These are phyloP conservation scores for Ogataea salicorniae DNA, from an alignment of 805 yeast species.

Conservation along the genomic window DNA sequence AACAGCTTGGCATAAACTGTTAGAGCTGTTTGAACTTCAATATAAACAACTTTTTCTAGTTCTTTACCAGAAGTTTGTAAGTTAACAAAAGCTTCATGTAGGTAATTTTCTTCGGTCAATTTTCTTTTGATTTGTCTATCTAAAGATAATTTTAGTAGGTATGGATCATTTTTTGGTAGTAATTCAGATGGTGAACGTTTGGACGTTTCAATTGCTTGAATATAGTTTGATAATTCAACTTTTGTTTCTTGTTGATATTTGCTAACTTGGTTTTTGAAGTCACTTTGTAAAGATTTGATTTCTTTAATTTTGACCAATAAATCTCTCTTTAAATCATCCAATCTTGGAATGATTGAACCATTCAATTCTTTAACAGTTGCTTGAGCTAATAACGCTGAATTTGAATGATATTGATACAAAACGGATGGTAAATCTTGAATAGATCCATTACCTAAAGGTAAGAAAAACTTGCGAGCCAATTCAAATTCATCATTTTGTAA, in stretches of 20 bases:
- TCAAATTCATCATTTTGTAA: conserved; percentile 31
- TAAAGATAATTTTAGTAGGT: conserved; percentile 60
- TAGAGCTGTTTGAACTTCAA: conserved; percentile 80
- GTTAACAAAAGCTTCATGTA: conserved; percentile 85
- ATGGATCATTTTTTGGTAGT: conserved; percentile 70
- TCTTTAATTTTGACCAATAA: conserved; percentile 80
- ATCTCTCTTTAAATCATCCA: conserved; percentile 69
- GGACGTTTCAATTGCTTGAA: conserved; percentile 61
- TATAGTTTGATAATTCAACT: conserved; percentile 45
- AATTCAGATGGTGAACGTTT: conserved; percentile 41
- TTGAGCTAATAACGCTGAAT: conserved; percentile 54
- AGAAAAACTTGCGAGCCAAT: conserved; percentile 46
- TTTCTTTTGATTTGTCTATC: conserved; percentile 78
- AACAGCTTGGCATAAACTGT: conserved; percentile 65
- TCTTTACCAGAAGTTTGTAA: conserved; percentile 85
- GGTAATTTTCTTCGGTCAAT: conserved; percentile 74
- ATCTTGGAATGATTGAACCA: conserved; percentile 56
- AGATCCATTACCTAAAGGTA: conserved; percentile 75
- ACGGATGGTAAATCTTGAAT: conserved; percentile 77
- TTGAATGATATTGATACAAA: conserved; percentile 49
- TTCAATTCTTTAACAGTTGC: conserved; percentile 56
- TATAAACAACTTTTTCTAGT: conserved; percentile 79
- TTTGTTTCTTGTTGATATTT: conserved; percentile 68
- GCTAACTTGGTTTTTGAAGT: conserved; percentile 71
- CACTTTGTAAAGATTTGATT: conserved; percentile 74